Base-by-base conservation (phyloP, 164 flowering plant genomes). In the Santalum album region DNA sequence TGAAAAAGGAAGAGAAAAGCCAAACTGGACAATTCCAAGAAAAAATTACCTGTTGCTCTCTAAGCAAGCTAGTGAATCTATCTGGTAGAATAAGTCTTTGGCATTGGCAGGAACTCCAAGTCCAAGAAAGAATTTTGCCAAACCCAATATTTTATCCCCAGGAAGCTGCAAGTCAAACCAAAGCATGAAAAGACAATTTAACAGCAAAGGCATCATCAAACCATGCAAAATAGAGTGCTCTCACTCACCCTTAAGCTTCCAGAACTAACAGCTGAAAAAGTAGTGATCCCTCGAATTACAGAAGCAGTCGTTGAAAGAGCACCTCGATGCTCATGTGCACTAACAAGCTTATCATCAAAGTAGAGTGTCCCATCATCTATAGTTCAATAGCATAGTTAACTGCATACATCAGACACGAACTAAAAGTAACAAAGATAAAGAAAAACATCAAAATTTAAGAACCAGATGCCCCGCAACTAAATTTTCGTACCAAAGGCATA, bases 61-160 rank as follows among this genome's bases (percentile, higher is more conserved):
- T 70, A 94, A 69, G 63, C 71, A 65, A 67, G 81, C 78, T 50
- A 90, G 68, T 7, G 99, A 74, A 50, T 85, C 87, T 19, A 90
- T 60, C 72, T 94, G 99, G 72, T 79, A 56, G 69, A 75, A 90
- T 45, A 94, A 73, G 60, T 90, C 97, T 53, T 83, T 76, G 44
- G 83, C 65, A 61, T 71, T 79, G 26, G 95, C 96, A 56, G 95
- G 92, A 69, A 81, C 67, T 51, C 92, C 97, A 72, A 94, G 58
- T 18, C 87, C 80, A 55, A 94, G 94, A 63, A 94, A 87, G 62
- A 78, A 94, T 58, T 79, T 87, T 26, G 96, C 96, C 75, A 94
- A 61, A 43, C 99, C 96, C 70, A 81, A 62, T 27, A 94, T 64
- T 67, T 80, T 84, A 50, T 82, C 90, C 38, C 80, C 84, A 25